phyloP scores from a whole-genome alignment of 2,329 filamentous ascomycete species.

The Colletotrichum australisinense region DNA sequence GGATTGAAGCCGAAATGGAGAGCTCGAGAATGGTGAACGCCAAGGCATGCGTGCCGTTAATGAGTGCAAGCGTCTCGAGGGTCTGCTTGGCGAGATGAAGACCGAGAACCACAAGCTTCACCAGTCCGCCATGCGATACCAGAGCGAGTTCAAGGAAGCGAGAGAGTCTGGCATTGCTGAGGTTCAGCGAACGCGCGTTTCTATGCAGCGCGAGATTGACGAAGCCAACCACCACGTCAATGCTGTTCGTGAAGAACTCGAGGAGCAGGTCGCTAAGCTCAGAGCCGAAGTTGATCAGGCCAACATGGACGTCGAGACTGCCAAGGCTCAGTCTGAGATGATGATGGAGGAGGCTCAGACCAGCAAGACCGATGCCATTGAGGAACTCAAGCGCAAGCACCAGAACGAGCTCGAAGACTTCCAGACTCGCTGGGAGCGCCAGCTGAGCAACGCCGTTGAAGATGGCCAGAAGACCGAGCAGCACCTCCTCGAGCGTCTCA shows the following conservation, averaged over 20 bases:
- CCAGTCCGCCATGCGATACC: slow-evolving; percentile 73
- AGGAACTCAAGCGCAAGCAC: slow-evolving; percentile 67
- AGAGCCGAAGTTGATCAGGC: slow-evolving; percentile 82
- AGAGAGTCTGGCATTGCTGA: slow-evolving; percentile 83
- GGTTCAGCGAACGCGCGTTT: slow-evolving; percentile 81
- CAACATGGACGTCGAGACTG: slow-evolving; percentile 82
- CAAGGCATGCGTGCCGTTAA: slow-evolving; percentile 72
- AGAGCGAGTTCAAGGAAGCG: slow-evolving; percentile 87
- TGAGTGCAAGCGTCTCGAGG: slow-evolving; percentile 71
- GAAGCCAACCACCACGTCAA: slow-evolving; percentile 88
- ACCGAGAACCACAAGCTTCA: slow-evolving; percentile 80
- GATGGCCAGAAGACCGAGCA: slow-evolving; percentile 85
- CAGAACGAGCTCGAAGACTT: slow-evolving; percentile 80
- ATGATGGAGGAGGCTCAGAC: slow-evolving; percentile 84
- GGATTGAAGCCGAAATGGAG: slow-evolving; percentile 74
- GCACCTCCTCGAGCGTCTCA: slow-evolving; percentile 83
- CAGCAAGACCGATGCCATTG: slow-evolving; percentile 69
- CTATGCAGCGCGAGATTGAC: slow-evolving; percentile 86
- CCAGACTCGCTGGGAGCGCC: slow-evolving; percentile 79
- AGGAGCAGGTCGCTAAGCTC: slow-evolving; percentile 79
- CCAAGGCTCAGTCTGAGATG: slow-evolving; percentile 84
- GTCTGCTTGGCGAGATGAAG: slow-evolving; percentile 65
- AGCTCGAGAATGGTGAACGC: slow-evolving; percentile 73
- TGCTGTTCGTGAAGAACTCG: slow-evolving; percentile 82
- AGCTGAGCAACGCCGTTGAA: slow-evolving; percentile 79